Evolutionary conservation across 495 filamentous ascomycete genomes (phyloP).

Genomic region (Penicillium verhagenii): DNA sequence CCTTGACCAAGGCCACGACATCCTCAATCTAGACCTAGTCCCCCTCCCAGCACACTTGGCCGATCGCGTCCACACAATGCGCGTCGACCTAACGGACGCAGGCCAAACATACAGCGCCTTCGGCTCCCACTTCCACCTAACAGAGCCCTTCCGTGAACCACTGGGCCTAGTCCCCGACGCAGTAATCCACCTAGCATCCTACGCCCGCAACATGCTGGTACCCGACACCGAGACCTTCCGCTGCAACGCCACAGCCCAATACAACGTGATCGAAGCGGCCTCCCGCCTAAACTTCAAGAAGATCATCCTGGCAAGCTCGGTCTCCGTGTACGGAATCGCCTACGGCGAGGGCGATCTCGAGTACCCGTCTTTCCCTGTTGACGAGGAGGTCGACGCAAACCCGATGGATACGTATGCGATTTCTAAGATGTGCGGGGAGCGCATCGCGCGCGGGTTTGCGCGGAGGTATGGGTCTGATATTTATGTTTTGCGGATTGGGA

Average conservation of each 20-base stretch:
- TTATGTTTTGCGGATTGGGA: conserved; percentile 58
- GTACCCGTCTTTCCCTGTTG: conserved; percentile 55
- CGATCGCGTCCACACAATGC: conserved; percentile 53
- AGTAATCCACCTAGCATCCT: conserved; percentile 61
- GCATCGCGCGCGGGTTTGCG: conserved; percentile 54
- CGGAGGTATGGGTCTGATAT: conserved; percentile 54
- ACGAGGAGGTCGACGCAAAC: conserved; percentile 52
- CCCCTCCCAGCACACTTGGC: conserved; percentile 41
- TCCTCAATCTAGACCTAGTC: conserved; percentile 58
- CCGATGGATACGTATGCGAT: conserved; percentile 61
- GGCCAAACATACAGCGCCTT: conserved; percentile 61
- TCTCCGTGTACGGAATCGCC: conserved; percentile 59
- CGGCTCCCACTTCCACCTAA: conserved; percentile 54
- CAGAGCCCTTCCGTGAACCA: conserved; percentile 43
- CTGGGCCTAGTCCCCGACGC: conserved; percentile 49
- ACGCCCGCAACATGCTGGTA: conserved; percentile 59
- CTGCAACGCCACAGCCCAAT: conserved; percentile 50
- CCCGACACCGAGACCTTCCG: conserved; percentile 60
- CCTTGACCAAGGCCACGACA: conserved; percentile 47
- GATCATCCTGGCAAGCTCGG: conserved; percentile 56
- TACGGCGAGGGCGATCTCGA: conserved; percentile 57
- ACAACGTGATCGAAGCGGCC: conserved; percentile 62
- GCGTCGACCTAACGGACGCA: conserved; percentile 55
- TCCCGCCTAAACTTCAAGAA: conserved; percentile 60
- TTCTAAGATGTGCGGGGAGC: conserved; percentile 58